Conservation (phyloP, 1,139 yeast species). For the Geotrichum bryndzae region DNA sequence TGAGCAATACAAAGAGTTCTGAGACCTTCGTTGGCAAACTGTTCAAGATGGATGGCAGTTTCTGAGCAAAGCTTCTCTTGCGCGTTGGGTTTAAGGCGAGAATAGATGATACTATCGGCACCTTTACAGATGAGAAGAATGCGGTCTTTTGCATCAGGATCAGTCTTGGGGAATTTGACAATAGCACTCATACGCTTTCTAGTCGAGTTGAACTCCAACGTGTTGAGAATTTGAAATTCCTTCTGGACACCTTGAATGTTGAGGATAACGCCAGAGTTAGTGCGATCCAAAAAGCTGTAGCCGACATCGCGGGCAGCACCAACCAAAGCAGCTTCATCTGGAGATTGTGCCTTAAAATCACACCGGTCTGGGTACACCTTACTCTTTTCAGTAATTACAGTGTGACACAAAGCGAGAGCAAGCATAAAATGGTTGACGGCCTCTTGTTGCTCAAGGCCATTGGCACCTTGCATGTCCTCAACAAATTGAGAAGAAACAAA, state of each 20-base stretch:
- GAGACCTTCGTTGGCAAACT: slow-evolving; percentile 89
- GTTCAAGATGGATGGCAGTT: slow-evolving; percentile 82
- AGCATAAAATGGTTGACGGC: slow-evolving; percentile 62
- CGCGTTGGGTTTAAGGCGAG: slow-evolving; percentile 46
- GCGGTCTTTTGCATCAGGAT: slow-evolving; percentile 56
- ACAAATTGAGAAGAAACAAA: slow-evolving; percentile 69
- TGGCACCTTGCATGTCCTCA: slow-evolving; percentile 36
- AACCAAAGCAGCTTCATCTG: slow-evolving; percentile 95
- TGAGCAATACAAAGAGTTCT: slow-evolving; percentile 91
- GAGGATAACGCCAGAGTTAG: slow-evolving; percentile 61
- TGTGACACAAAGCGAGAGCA: slow-evolving; percentile 84
- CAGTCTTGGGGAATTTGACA: slow-evolving; percentile 76
- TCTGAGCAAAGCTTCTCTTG: slow-evolving; percentile 16
- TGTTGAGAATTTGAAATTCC: slow-evolving; percentile 69
- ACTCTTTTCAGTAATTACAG: slow-evolving; percentile 66
- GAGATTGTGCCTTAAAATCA: slow-evolving; percentile 84
- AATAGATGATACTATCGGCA: slow-evolving; percentile 93
- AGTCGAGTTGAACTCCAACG: slow-evolving; percentile 95
- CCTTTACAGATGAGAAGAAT: slow-evolving; percentile 91
- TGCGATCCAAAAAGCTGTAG: slow-evolving; percentile 66
- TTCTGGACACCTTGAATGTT: slow-evolving; percentile 66
- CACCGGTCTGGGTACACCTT: slow-evolving; percentile 48
- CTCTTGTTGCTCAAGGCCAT: slow-evolving; percentile 49
- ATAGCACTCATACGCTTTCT: slow-evolving; percentile 97
- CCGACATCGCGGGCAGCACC: slow-evolving; percentile 91